Base-by-base conservation (phyloP, 768 basidiomycete species). In the Rhodosporidiobolus odoratus region DNA sequence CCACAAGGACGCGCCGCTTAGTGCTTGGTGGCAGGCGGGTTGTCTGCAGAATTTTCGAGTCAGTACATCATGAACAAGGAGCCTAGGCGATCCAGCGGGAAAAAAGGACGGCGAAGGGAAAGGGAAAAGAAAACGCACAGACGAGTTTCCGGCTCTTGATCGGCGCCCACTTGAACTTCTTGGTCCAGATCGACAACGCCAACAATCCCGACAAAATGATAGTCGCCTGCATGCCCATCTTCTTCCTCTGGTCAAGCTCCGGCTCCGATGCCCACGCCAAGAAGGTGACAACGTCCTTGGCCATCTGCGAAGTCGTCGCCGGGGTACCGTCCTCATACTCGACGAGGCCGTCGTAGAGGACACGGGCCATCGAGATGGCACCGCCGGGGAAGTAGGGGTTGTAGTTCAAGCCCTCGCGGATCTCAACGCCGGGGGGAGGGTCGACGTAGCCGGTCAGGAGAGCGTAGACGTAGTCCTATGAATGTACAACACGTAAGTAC, bases 401-500 rank as follows among this genome's bases (percentile, higher is more conserved):
- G 85, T 96, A 98, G 86, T 94, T 96, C 91, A 97, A 90, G 75
- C 92, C 95, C 62, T 97, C 95, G 80, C 91, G 91, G 74, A 95
- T 84, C 79, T 92, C 90, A 71, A 95, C 89, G 68, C 92, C 92
- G 69, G 95, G 92, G 52, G 96, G 96, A 61, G 96, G 89, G 77
- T 98, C 96, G 52, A 92, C 84, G 82, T 98, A 98, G 67, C 96
- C 96, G 40, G 96, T 99, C 75, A 99, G 85, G 66, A 99, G 88
- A 65, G 95, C 88, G 83, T 92, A 98, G 77, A 99, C 84, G 80
- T 99, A 99, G 83, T 99, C 93, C 92, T 96, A 71, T 1, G 15
- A 25, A 53, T 32, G 25, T 23, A 6, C 43, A 37, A 2, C 27
- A 16, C 32, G 30, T 43, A 45, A 56, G 43, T 37, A n/a, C 58